Base-by-base conservation (phyloP, 495 filamentous ascomycete genomes). In the Aspergillus baeticus region DNA sequence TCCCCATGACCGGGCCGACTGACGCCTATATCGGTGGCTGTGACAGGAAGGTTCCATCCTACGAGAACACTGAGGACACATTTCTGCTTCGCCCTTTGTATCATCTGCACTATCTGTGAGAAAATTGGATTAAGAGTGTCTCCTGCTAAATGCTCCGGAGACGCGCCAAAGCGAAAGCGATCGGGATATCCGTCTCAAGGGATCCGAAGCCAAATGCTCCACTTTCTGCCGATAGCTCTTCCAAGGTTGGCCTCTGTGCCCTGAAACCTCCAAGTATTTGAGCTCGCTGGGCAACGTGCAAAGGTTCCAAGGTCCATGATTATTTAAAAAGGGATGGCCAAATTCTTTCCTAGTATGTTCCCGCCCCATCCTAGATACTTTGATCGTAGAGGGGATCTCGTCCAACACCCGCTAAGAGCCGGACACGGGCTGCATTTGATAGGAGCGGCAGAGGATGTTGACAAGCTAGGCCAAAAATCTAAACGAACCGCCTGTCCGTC, bases 161-260 rank as follows among this genome's bases (percentile, higher is more conserved):
- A 8, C 26, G 8, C 26, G 26, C 26, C 8, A 29, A 29, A 29
- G 26, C 26, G 3, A 29, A 34, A 55, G 56, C 51, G 55, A 64
- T 59, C 58, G 58, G 57, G 54, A 63, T 55, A 54, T 51, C 61
- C 61, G 61, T 43, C 50, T 57, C 50, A 34, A 57, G 56, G 47
- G 36, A 49, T 26, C 54, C 55, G 60, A 53, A 59, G 52, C 6
- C 42, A 53, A 48, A 52, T 48, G 56, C 60, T 57, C 61, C 57
- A 59, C 53, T 51, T 43, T 22, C 36, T 45, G 22, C 51, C 44
- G 51, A 43, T 22, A 22, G 26, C 20, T 29, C n/a, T 11, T 48
- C 53, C 47, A 60, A 59, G 61, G 59, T 57, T 63, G 54, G 34
- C 44, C 2, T 33, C 15, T 49, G 7, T 36, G 11, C 18, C 15